Conservation (phyloP, 495 filamentous ascomycete species). For the Astrothelium macrocarpum region DNA sequence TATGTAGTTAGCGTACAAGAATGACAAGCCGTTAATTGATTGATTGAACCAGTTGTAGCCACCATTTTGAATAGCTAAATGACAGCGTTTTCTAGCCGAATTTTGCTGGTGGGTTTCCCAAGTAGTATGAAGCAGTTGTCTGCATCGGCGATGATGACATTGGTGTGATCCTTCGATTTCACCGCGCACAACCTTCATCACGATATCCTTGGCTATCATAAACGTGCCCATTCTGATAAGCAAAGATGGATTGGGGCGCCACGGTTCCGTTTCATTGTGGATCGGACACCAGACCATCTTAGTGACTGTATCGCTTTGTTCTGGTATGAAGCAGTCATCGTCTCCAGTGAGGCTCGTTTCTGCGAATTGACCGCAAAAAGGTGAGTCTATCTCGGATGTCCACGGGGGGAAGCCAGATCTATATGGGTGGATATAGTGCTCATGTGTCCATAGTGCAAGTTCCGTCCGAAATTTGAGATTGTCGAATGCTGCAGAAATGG, state of each 20-base stretch:
- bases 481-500: too few relatives aligned
- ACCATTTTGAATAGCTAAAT: too few relatives aligned
- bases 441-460: background rate
- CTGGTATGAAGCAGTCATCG: background rate
- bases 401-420: background rate
- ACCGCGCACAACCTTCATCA: background rate
- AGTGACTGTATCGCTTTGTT: background rate
- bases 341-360: background rate
- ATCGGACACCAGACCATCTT: background rate
- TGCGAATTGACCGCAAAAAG: too few relatives aligned
- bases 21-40: too few relatives aligned
- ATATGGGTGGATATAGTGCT: background rate
- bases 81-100: too few relatives aligned
- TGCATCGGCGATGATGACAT: too few relatives aligned
- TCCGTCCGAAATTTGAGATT: background rate
- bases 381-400: background rate
- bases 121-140: too few relatives aligned
- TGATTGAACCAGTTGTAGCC: too few relatives aligned
- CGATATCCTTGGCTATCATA: background rate
- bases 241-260: background rate
- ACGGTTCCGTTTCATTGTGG: background rate
- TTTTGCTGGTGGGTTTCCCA: too few relatives aligned
- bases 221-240: background rate
- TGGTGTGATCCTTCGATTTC: too few relatives aligned
- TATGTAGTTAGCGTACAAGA: too few relatives aligned